A percentile compares a stretch with the other conserved stretches of the same genome.
Evolutionary conservation across 2,329 filamentous ascomycete genomes (phyloP).

Genomic region (Macroventuria anomochaeta): DNA sequence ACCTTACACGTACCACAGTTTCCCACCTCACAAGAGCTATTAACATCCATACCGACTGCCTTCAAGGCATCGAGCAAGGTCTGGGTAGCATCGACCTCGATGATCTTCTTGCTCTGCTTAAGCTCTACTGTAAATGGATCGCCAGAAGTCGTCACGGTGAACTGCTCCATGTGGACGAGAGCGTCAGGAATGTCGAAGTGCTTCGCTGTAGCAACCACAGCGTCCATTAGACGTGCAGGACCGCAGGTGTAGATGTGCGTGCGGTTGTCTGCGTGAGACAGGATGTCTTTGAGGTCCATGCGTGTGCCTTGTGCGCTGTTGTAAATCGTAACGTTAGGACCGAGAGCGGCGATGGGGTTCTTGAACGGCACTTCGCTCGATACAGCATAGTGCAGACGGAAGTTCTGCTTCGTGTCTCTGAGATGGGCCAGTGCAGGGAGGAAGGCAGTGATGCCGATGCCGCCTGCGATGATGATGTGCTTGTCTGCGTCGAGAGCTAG

Average conservation of each 20-base stretch:
- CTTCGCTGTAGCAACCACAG: slow-evolving; percentile 53
- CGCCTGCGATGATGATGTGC: slow-evolving; percentile 69
- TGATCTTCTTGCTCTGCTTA: slow-evolving; percentile 48
- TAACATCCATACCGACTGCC: slow-evolving; percentile 53
- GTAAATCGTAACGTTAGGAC: slow-evolving; percentile 58
- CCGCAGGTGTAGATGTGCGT: slow-evolving; percentile 69
- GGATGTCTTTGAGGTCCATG: slow-evolving; percentile 59
- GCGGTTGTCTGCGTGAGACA: slow-evolving; percentile 59
- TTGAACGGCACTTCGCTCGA: slow-evolving; percentile 62
- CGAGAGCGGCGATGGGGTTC: slow-evolving; percentile 55
- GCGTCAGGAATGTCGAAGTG: slow-evolving; percentile 54
- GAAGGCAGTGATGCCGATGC: slow-evolving; percentile 72
- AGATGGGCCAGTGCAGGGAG: slow-evolving; percentile 56
- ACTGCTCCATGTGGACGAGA: slow-evolving; percentile 68
- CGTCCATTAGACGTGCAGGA: slow-evolving; percentile 63
- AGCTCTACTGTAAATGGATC: slow-evolving; percentile 67
- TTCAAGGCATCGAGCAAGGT: slow-evolving; percentile 52
- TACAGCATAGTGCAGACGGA: slow-evolving; percentile 66
- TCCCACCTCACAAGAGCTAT: slow-evolving; percentile 53
- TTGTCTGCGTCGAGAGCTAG: slow-evolving; percentile 58
- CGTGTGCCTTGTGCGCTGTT: slow-evolving; percentile 59
- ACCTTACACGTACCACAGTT: slow-evolving; percentile 55
- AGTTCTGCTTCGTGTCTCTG: slow-evolving; percentile 45
- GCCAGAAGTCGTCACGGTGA: slow-evolving; percentile 60
- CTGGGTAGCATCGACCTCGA: slow-evolving; percentile 55